A percentile compares a stretch with the other conserved stretches of the same genome.
Conservation (phyloP, 1,139 yeast species). For the Debaryomyces subglobosus region DNA sequence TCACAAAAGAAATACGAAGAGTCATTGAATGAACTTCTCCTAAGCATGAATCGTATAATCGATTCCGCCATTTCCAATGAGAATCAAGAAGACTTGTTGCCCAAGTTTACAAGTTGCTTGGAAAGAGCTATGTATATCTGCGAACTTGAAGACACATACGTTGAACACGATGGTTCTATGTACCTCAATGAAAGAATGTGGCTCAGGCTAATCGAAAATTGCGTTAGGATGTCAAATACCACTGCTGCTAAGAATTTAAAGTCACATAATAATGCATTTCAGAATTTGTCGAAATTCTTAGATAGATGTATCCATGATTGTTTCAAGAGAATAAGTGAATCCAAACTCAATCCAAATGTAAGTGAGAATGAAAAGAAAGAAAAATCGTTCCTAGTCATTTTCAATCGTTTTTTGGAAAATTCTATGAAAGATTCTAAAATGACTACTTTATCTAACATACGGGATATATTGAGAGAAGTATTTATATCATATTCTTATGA, state of each 20-base stretch:
- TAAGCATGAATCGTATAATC: constrained; percentile 20
- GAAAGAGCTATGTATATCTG: constrained; percentile 40
- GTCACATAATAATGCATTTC: constrained; percentile 11
- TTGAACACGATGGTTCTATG: constrained; percentile 20
- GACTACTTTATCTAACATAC: constrained; percentile 60
- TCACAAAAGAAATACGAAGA: constrained; percentile 23
- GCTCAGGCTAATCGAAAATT: constrained; percentile 36
- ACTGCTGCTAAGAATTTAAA: constrained; percentile 6
- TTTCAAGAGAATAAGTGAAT: constrained; percentile 52
- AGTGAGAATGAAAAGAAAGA: constrained; percentile 22
- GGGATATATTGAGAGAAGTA: constrained; percentile 62
- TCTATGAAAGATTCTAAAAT: constrained; percentile 30
- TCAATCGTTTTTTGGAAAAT: constrained; percentile 50
- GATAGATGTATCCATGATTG: constrained; percentile 54
- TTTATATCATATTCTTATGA: constrained; percentile 69
- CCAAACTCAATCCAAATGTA: constrained; percentile 30
- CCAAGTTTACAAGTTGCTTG: constrained; percentile 32
- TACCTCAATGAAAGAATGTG: constrained; percentile 40
- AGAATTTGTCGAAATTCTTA: constrained; percentile 27
- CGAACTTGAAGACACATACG: constrained; percentile 22
- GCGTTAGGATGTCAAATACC: constrained; percentile 30
- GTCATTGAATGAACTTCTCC: constrained; percentile 32
- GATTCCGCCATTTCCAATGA: constrained; percentile 14
- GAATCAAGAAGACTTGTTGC: constrained; percentile 11
- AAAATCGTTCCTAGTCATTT: constrained; percentile 50